Conservation (phyloP, 495 filamentous ascomycete species). For the Talaromyces borbonicus region DNA sequence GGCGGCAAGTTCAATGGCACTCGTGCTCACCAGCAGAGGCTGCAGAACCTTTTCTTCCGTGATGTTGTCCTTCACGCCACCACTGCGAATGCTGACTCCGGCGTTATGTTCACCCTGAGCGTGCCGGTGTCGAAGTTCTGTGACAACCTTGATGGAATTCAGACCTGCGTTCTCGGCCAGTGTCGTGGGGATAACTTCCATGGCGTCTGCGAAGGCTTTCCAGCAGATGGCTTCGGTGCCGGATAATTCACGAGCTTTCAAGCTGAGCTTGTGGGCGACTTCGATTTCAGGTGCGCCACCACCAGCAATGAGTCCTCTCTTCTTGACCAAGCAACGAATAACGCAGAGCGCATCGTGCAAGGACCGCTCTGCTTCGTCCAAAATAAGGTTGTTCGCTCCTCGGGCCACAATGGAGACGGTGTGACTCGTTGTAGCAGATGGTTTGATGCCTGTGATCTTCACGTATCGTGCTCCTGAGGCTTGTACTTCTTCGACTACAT, state of each 20-base stretch:
- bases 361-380: constrained; percentile 93
- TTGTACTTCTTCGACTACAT: constrained; percentile 88
- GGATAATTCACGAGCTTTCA: constrained; percentile 67
- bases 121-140: constrained; percentile 86
- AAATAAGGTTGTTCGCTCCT: constrained; percentile 86
- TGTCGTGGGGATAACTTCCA: constrained; percentile 95
- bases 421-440: constrained; percentile 47
- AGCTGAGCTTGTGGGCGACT: constrained; percentile 71
- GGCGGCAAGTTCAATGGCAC: constrained; percentile 89
- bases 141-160: constrained; percentile 98
- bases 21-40: constrained; percentile 90
- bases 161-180: constrained; percentile 95
- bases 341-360: constrained; percentile 97
- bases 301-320: constrained; percentile 92
- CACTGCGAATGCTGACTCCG: constrained; percentile 92
- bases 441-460: constrained; percentile 85
- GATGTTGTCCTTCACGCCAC: constrained; percentile 90
- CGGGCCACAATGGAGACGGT: constrained; percentile 91
- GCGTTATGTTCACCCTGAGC: constrained; percentile 91
- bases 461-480: constrained; percentile 80
- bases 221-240: constrained; percentile 97
- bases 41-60: constrained; percentile 96
- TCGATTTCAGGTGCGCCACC: constrained; percentile 95
- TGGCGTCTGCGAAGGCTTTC: constrained; percentile 95
- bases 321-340: constrained; percentile 96